Evolutionary conservation across 768 basidiomycete genomes (phyloP), one percentile per base, ranked within the genome.

Genomic region (Naganishia antarctica): DNA sequence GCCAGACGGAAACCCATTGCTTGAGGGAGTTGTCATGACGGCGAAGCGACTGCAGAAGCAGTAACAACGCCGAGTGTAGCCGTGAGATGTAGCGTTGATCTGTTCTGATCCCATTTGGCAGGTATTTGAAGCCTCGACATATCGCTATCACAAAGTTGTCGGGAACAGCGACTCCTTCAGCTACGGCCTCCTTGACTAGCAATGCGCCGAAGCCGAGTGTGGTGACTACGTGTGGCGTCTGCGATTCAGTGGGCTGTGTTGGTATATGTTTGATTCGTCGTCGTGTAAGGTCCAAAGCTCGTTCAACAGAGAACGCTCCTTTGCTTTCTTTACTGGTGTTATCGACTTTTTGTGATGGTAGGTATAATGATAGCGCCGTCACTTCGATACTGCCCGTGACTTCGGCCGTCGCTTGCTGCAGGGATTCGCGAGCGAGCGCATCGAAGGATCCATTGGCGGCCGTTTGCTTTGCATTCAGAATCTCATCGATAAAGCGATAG

Each of bases 181-280:
- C 23, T 2, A 57, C 37, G 6, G 53, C 18, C 5, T 37, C 53
- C 34, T 41, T 57, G 53, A 57, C 26, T 5, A 41, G 18, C 4
- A 57, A 21, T 37, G 53, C 37, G 23, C 53, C 53, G 18, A 57
- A 57, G 12, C 37, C 53, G 32, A 57, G 37, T 21, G 53, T 25
- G 13, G 32, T 57, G 34, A 57, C 53, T 18, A 57, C 23, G 37
- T n/a, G n/a, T 13, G 32, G 53, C 37, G 53, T 37, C 40, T 57
- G 53, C 1, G 32, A 34, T 34, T 57, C 53, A 21, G 53, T 57
- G 2, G 53, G 53, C 13, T 57, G 37, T 37, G 53, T 57, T 6
- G 53, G 53, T 23, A 57, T 41, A 26, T 31, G 37, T 40, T 57
- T 57, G 28, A 57, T 57, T n/a, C 53, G 53, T 12, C 53, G 32